Evolutionary conservation across 2,329 filamentous ascomycete species (phyloP).

Genomic region (Xylaria sp.): DNA sequence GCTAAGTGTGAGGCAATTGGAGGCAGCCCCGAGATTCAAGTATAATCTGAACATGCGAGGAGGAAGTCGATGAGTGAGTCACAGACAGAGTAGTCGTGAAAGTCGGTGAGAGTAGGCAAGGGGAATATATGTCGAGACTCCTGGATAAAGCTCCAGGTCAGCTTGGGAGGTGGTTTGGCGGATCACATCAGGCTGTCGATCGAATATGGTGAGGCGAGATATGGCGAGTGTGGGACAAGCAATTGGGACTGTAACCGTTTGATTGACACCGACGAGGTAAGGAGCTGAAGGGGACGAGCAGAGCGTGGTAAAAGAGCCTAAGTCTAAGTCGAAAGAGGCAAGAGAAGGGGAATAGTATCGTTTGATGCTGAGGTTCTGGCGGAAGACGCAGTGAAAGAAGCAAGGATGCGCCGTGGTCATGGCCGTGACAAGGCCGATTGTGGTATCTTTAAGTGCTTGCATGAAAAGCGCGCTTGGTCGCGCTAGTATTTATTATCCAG

Average conservation of each 20-base stretch:
- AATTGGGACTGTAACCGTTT: slow-evolving; percentile 21
- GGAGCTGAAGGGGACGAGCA: slow-evolving; percentile 25
- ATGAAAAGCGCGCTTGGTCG: slow-evolving; percentile 34
- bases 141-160: slow-evolving; percentile 32
- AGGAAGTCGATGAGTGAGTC: slow-evolving; percentile 43
- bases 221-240: slow-evolving; percentile 29
- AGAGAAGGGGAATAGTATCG: slow-evolving; percentile 15
- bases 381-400: slow-evolving; percentile 19
- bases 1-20: slow-evolving; percentile 26
- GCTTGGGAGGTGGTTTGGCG: slow-evolving; percentile 28
- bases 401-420: slow-evolving; percentile 26
- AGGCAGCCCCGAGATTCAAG: slow-evolving; percentile 22
- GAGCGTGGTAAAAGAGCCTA: slow-evolving; percentile 19
- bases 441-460: slow-evolving; percentile 39
- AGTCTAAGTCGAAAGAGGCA: slow-evolving; percentile 27
- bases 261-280: slow-evolving; percentile 32
- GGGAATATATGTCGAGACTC: slow-evolving; percentile 42
- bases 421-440: slow-evolving; percentile 27
- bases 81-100: slow-evolving; percentile 41
- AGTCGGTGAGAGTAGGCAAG: slow-evolving; percentile 44
- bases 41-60: slow-evolving; percentile 36
- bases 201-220: slow-evolving; percentile 32
- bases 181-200: slow-evolving; percentile 37
- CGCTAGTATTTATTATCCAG: slow-evolving; percentile 27
- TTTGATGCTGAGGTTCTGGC: slow-evolving; percentile 21